Evolutionary conservation across 495 filamentous ascomycete genomes (phyloP).

Genomic region (Penicillium verhagenii): DNA sequence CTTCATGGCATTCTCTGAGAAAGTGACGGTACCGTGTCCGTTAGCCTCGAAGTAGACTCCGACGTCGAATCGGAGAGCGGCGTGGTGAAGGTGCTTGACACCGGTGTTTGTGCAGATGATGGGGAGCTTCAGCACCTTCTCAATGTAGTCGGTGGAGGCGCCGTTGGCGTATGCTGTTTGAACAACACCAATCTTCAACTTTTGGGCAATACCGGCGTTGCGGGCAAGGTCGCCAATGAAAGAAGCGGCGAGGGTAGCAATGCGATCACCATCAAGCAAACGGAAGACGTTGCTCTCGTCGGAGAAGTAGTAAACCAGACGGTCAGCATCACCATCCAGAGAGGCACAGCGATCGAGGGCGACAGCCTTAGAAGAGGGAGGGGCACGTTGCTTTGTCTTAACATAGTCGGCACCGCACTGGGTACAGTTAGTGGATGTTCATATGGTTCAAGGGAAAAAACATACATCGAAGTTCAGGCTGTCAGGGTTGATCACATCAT

Average conservation of each 20-base stretch:
- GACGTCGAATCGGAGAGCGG: constrained; percentile 84
- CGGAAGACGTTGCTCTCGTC: constrained; percentile 80
- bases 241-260: constrained; percentile 87
- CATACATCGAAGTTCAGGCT: constrained; percentile 82
- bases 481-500: constrained; percentile 85
- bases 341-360: constrained; percentile 83
- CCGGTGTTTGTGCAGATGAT: constrained; percentile 93
- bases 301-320: constrained; percentile 91
- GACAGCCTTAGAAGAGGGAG: constrained; percentile 74
- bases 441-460: not conserved
- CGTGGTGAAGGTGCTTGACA: constrained; percentile 97
- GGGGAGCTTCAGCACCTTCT: constrained; percentile 81
- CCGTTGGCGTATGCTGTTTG: constrained; percentile 99
- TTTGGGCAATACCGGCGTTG: constrained; percentile 71
- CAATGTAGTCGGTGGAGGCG: constrained; percentile 87
- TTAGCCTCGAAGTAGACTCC: constrained; percentile 99
- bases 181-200: constrained; percentile 86
- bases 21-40: constrained; percentile 94
- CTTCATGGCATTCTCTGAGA: constrained; percentile 77
- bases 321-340: constrained; percentile 92
- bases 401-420: constrained; percentile 96
- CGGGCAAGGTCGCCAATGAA: constrained; percentile 90
- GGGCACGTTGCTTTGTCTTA: constrained; percentile 92
- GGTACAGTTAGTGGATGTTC: constrained; percentile 15
- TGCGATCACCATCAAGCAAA: constrained; percentile 93